Evolutionary conservation across 164 flowering plant species (phyloP).

Genomic region (Aristolochia fimbriata): DNA sequence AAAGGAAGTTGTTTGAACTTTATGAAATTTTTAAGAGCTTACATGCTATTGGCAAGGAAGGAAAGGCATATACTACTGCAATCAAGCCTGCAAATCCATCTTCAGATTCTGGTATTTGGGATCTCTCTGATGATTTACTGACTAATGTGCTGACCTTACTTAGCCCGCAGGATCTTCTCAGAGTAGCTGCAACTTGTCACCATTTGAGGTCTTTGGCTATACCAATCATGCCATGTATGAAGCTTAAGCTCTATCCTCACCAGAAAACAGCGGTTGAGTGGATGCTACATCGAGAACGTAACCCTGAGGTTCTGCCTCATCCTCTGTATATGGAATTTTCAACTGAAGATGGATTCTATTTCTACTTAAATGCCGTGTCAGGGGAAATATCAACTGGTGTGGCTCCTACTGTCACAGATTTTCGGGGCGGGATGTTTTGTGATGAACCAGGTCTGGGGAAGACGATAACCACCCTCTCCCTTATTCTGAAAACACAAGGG

Average conservation of each 20-base stretch:
- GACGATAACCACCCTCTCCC: constrained; percentile 87
- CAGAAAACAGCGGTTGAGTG: constrained; percentile 92
- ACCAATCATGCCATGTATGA: constrained; percentile 77
- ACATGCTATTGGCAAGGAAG: constrained; percentile 39
- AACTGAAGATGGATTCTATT: constrained; percentile 68
- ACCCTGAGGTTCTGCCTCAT: constrained; percentile 47
- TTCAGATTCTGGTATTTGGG: constrained; percentile 51
- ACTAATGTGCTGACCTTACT: constrained; percentile 35
- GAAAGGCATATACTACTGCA: constrained; percentile 25
- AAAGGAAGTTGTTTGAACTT: constrained; percentile 55
- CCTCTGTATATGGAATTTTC: constrained; percentile 54
- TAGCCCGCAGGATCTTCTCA: constrained; percentile 55
- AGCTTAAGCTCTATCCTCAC: constrained; percentile 86
- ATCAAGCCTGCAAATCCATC: constrained; percentile 36
- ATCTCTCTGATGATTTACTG: constrained; percentile 69
- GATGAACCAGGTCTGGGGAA: constrained; percentile 99
- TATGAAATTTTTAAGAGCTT: constrained; percentile 85
- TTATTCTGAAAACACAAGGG: constrained; percentile 86
- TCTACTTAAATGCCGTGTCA: constrained; percentile 53
- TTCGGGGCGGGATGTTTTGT: constrained; percentile 94
- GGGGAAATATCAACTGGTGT: constrained; percentile 59
- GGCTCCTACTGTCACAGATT: constrained; percentile 67
- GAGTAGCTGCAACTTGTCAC: constrained; percentile 72
- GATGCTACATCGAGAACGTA: constrained; percentile 81
- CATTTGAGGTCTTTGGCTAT: constrained; percentile 65